Conservation (phyloP, 345 rosid species). For the Salix suchowensis region DNA sequence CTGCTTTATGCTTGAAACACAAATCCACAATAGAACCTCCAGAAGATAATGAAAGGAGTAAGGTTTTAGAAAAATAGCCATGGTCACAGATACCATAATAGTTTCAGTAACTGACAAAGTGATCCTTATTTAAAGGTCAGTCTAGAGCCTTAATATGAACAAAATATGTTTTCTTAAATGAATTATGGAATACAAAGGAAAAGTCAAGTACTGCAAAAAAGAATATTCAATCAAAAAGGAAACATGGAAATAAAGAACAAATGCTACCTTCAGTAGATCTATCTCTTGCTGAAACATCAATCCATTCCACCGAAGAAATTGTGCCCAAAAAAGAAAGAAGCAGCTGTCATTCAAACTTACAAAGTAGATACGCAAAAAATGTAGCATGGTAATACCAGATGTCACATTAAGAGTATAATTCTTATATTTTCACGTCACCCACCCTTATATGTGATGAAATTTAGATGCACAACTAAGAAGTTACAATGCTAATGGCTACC, state of each 20-base stretch:
- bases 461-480: background rate
- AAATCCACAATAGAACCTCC: background rate
- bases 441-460: background rate
- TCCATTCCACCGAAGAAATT: constrained; percentile 24
- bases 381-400: background rate
- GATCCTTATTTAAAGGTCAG: background rate
- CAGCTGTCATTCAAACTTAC: constrained; percentile 33
- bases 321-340: constrained; percentile 30
- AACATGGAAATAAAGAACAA: background rate
- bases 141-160: background rate
- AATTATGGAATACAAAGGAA: background rate
- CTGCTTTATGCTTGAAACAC: background rate
- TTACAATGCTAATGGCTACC: background rate
- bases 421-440: background rate
- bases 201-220: background rate
- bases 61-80: background rate
- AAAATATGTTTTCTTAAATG: background rate
- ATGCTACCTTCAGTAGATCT: constrained; percentile 83
- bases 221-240: background rate
- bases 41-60: background rate
- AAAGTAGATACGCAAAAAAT: constrained; percentile 4
- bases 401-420: background rate
- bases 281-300: constrained; percentile 85
- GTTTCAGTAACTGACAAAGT: background rate
- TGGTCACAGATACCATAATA: background rate